Evolutionary conservation across 1,139 yeast species (phyloP).

Genomic region (Saccharomyces hybrid): DNA sequence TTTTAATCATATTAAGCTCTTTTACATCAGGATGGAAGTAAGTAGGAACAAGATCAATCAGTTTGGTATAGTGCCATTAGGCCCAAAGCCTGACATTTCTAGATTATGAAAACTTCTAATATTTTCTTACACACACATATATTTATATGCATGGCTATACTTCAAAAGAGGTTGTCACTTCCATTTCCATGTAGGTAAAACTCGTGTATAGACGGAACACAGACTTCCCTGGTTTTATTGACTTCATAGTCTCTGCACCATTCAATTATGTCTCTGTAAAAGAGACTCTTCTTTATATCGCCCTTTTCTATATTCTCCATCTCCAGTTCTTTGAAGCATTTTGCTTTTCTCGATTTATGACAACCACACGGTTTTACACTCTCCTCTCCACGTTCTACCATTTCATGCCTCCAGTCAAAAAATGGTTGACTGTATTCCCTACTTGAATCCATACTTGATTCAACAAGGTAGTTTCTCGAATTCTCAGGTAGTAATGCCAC

Average conservation of each 20-base stretch:
- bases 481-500: not conserved
- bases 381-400: not conserved
- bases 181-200: not conserved
- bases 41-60: conserved; percentile 60
- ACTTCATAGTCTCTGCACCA: not conserved
- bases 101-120: conserved; percentile 5
- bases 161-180: not conserved
- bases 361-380: not conserved
- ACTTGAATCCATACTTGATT: not conserved
- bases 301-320: not conserved
- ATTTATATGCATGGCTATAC: not conserved
- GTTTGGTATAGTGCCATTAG: conserved; percentile 8
- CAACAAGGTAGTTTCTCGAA: not conserved
- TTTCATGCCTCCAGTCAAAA: not conserved
- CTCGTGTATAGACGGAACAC: not conserved
- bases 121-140: not conserved
- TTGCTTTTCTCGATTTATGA: conserved; percentile 1
- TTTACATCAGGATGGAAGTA: conserved; percentile 66
- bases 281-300: not conserved
- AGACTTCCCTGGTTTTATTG: not conserved
- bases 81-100: conserved; percentile 7
- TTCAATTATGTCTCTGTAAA: not conserved
- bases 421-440: not conserved
- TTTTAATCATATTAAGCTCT: conserved; percentile 80
- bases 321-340: conserved; percentile 1